A percentile compares a stretch with the other conserved stretches of the same genome.
Conservation (phyloP, 2,329 filamentous ascomycete species). For the Xylaria sp. region DNA sequence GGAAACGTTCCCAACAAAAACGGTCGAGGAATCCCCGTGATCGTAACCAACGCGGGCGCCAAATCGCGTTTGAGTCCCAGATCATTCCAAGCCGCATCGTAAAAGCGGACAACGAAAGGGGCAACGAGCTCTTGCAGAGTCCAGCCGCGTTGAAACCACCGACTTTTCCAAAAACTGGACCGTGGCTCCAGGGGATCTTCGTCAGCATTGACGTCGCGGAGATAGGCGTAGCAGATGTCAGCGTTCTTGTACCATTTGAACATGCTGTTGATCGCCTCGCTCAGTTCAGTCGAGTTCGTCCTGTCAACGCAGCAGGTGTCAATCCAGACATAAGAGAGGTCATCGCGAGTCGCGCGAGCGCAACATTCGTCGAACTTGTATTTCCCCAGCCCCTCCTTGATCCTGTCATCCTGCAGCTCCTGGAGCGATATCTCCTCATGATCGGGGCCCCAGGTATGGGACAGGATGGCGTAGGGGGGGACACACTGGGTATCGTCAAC, state of each 20-base stretch:
- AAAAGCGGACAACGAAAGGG: not conserved
- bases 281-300: slow-evolving; percentile 3
- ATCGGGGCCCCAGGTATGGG: slow-evolving; percentile 13
- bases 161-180: slow-evolving; percentile 5
- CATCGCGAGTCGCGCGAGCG: not conserved
- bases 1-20: not conserved
- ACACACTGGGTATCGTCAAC: not conserved
- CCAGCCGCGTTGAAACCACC: slow-evolving; percentile 16
- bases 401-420: not conserved
- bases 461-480: slow-evolving; percentile 17
- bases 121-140: slow-evolving; percentile 19
- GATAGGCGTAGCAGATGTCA: slow-evolving; percentile 10
- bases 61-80: slow-evolving; percentile 2
- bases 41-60: not conserved
- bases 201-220: not conserved
- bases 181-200: not conserved
- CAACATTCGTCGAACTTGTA: slow-evolving; percentile 10
- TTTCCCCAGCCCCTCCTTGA: not conserved
- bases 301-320: slow-evolving; percentile 23
- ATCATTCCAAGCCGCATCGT: not conserved
- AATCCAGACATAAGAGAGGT: slow-evolving; percentile 12
- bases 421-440: slow-evolving; percentile 10
- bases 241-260: slow-evolving; percentile 13
- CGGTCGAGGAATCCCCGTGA: slow-evolving; percentile 4
- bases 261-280: slow-evolving; percentile 17